Evolutionary conservation across 768 basidiomycete genomes (phyloP).

Genomic region (Termitomyces sp.): DNA sequence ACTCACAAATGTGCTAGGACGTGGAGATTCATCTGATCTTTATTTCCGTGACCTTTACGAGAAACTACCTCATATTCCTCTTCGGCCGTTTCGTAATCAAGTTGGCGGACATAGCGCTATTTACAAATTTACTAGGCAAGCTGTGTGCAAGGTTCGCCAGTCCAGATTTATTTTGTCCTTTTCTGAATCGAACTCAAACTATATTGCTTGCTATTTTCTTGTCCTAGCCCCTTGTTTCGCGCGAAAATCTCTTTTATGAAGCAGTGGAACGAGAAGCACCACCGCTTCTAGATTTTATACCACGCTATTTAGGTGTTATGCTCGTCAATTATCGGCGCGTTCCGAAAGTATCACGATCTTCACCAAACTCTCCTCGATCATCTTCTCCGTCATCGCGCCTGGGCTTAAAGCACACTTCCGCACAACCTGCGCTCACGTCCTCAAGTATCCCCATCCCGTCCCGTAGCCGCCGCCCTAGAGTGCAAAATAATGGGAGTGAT

Average conservation of each 20-base stretch:
- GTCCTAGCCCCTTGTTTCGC: constrained; percentile 84
- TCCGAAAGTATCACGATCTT: constrained; percentile 29
- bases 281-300: constrained; percentile 88
- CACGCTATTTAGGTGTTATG: constrained; percentile 99
- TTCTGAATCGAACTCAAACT: constrained; percentile 16
- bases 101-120: constrained; percentile 97
- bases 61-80: constrained; percentile 79
- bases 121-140: constrained; percentile 95
- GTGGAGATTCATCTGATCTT: constrained; percentile 22
- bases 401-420: constrained; percentile 16
- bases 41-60: constrained; percentile 41
- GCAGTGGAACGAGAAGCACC: constrained; percentile 92
- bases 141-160: constrained; percentile 90
- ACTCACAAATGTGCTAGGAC: background rate
- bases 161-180: constrained; percentile 9
- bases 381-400: constrained; percentile 21
- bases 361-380: constrained; percentile 15
- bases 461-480: constrained; percentile 12
- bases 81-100: constrained; percentile 95
- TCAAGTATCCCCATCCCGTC: constrained; percentile 14
- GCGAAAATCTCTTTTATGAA: constrained; percentile 98
- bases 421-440: constrained; percentile 17
- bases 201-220: constrained; percentile 13
- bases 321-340: constrained; percentile 92
- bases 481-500: constrained; percentile 34